These are phyloP conservation scores for Kazachstania taianensis DNA, from an alignment of 805 yeast species.

Conservation along the genomic window DNA sequence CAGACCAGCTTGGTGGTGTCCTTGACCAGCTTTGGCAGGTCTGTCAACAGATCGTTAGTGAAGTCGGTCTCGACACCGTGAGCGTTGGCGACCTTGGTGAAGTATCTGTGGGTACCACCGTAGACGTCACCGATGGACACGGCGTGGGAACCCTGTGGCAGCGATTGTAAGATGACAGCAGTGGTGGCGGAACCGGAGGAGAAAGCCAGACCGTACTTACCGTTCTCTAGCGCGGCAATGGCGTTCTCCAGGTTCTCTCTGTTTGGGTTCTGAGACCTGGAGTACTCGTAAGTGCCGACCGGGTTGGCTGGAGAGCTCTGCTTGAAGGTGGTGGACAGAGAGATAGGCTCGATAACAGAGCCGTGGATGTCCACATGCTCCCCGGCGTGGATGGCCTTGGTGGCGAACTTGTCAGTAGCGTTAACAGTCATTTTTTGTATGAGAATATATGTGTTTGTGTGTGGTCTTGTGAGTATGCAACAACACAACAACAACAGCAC, in stretches of 20 bases:
- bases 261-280: constrained; percentile 81
- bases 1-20: constrained; percentile 67
- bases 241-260: constrained; percentile 72
- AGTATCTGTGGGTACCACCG: constrained; percentile 88
- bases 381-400: constrained; percentile 80
- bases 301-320: constrained; percentile 72
- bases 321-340: constrained; percentile 77
- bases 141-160: constrained; percentile 64
- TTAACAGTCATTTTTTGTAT: constrained; percentile 15
- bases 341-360: constrained; percentile 78
- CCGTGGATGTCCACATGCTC: constrained; percentile 68
- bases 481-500: background rate
- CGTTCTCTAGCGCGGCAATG: constrained; percentile 70
- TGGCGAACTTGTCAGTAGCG: constrained; percentile 45
- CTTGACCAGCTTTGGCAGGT: constrained; percentile 45
- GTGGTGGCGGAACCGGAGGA: constrained; percentile 84
- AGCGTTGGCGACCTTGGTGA: constrained; percentile 72
- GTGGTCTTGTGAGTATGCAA: background rate
- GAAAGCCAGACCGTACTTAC: constrained; percentile 65
- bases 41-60: constrained; percentile 52
- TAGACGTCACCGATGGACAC: constrained; percentile 77
- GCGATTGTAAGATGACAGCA: constrained; percentile 62
- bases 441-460: too few species aligned
- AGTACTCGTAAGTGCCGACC: constrained; percentile 70
- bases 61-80: constrained; percentile 67